Percentiles rank a stretch among this genome's conserved stretches.
These are phyloP conservation scores for Saturnispora halmiae DNA, from an alignment of 805 yeast species.

Conservation along the genomic window DNA sequence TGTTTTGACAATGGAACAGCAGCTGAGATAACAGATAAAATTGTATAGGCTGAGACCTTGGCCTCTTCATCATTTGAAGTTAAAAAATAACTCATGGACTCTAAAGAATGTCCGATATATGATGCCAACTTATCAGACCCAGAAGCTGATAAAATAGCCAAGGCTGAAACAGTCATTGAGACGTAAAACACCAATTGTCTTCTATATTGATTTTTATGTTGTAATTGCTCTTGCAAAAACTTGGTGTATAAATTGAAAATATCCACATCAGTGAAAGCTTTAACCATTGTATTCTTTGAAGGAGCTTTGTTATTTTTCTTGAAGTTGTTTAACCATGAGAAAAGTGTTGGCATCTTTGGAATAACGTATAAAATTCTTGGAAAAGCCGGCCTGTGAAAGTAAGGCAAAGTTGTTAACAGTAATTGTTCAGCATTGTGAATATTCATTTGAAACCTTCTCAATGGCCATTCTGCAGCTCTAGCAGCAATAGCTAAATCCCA, in stretches of 20 bases:
- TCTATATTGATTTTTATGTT: constrained; percentile 51
- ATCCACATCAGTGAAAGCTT: constrained; percentile 63
- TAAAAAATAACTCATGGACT: constrained; percentile 48
- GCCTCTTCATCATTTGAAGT: constrained; percentile 44
- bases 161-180: constrained; percentile 56
- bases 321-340: constrained; percentile 60
- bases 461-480: constrained; percentile 88
- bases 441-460: constrained; percentile 83
- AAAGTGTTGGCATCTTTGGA: constrained; percentile 66
- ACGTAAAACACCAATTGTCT: constrained; percentile 72
- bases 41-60: constrained; percentile 76
- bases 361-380: constrained; percentile 65
- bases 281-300: constrained; percentile 57
- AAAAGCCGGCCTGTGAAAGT: constrained; percentile 65
- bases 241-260: constrained; percentile 59
- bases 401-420: constrained; percentile 69
- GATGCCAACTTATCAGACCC: constrained; percentile 35
- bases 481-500: constrained; percentile 68
- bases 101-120: constrained; percentile 48
- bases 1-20: constrained; percentile 55
- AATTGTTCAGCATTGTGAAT: constrained; percentile 68
- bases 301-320: constrained; percentile 53
- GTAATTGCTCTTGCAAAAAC: constrained; percentile 41
- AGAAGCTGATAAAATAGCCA: constrained; percentile 50
- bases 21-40: constrained; percentile 67